Evolutionary conservation across 2,329 filamentous ascomycete species (phyloP).

Genomic region (Sarocladiaceae sp.): DNA sequence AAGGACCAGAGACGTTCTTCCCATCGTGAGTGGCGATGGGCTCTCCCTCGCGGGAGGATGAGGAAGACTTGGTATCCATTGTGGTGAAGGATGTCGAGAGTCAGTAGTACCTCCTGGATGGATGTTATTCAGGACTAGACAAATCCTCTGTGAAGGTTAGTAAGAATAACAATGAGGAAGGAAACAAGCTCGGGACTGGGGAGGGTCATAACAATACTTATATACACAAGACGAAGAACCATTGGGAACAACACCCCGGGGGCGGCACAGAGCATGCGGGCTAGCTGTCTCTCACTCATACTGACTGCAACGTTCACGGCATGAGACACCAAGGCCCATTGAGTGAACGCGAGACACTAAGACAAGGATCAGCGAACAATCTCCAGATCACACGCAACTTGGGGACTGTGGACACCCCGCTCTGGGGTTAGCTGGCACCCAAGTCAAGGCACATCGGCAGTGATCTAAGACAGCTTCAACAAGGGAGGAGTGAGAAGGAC

Average conservation of each 20-base stretch:
- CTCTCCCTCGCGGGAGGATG: background rate
- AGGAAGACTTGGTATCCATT: slow-evolving; percentile 3
- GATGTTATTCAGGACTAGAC: background rate
- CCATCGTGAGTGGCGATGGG: slow-evolving; percentile 4
- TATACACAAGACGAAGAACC: slow-evolving; percentile 1
- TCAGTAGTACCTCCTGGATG: background rate
- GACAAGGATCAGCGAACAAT: slow-evolving; percentile 3
- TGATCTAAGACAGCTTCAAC: background rate
- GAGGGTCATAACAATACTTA: slow-evolving; percentile 6
- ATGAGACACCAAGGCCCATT: background rate
- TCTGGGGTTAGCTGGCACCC: background rate
- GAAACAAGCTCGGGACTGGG: background rate
- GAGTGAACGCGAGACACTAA: too few relatives aligned
- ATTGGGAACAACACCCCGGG: background rate
- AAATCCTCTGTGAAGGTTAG: too few relatives aligned
- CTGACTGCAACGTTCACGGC: slow-evolving; percentile 3
- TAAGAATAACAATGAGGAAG: background rate
- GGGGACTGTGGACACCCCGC: background rate
- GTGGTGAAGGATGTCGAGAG: background rate
- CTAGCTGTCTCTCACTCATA: background rate
- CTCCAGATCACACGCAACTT: slow-evolving; percentile 1
- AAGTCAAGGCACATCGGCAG: background rate
- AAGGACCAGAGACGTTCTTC: background rate
- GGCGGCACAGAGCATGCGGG: background rate
- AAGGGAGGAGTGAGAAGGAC: background rate